Evolutionary conservation across 306 rosid species (phyloP).

Genomic region (Cucumis melo): DNA sequence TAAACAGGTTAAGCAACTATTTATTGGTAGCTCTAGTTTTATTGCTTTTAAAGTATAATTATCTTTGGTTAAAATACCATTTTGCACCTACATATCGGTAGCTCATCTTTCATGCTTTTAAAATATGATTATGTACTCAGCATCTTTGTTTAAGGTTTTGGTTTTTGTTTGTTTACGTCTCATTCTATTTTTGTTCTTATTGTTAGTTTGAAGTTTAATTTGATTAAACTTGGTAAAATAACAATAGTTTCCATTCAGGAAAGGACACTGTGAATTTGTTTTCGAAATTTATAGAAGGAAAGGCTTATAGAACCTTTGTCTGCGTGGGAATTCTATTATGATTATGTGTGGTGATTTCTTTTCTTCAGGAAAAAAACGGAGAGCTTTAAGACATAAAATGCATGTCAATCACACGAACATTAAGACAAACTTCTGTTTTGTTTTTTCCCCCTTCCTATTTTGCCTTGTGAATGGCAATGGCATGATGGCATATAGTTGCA

Average conservation of each 20-base stretch:
- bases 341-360: not conserved
- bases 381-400: not conserved
- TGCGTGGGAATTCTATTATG: not conserved
- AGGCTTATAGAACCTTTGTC: not conserved
- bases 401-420: not conserved
- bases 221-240: not conserved
- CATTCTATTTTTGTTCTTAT: not conserved
- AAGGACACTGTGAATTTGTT: not conserved
- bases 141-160: too few species aligned
- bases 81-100: too few species aligned
- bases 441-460: not conserved
- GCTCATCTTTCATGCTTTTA: too few species aligned
- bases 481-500: not conserved
- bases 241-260: not conserved
- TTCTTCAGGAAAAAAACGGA: not conserved
- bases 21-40: not conserved
- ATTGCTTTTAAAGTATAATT: not conserved
- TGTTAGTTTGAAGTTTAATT: not conserved
- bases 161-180: too few species aligned
- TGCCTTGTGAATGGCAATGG: not conserved
- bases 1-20: not conserved
- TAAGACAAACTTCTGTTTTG: not conserved
- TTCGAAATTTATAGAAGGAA: not conserved
- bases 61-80: too few species aligned
- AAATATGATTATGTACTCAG: too few species aligned